Percentiles rank a stretch among this genome's conserved stretches.
Conservation (phyloP, 352 stramenopile species). For the Phytophthora pluvialis region DNA sequence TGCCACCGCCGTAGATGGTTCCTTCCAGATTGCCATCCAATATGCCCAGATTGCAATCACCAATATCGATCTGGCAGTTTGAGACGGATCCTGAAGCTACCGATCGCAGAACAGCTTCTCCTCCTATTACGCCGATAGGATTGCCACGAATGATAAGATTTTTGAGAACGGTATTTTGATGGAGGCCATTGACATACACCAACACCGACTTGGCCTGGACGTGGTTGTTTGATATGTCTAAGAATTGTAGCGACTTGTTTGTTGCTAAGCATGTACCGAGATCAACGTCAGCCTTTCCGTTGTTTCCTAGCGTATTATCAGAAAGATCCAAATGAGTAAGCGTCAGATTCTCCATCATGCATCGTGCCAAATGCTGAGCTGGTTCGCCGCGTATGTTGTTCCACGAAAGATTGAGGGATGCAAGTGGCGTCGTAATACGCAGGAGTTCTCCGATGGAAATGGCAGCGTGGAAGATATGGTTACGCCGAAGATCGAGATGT, state of each 20-base stretch:
- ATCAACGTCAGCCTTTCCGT: constrained; percentile 66
- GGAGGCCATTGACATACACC: constrained; percentile 66
- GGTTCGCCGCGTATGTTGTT: constrained; percentile 79
- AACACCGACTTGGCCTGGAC: constrained; percentile 65
- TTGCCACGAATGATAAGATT: constrained; percentile 68
- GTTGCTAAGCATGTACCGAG: constrained; percentile 64
- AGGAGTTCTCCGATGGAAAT: constrained; percentile 65
- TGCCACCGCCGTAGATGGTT: constrained; percentile 51
- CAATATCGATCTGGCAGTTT: constrained; percentile 67
- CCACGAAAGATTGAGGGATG: constrained; percentile 72
- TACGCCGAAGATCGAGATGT: constrained; percentile 62
- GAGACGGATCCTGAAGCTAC: constrained; percentile 52
- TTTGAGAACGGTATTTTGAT: constrained; percentile 63
- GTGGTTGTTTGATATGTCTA: constrained; percentile 78
- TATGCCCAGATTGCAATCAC: constrained; percentile 73
- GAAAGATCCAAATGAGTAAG: constrained; percentile 70
- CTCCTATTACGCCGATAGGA: constrained; percentile 65
- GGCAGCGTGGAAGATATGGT: constrained; percentile 72
- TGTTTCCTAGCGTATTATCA: constrained; percentile 77
- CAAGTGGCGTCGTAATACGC: constrained; percentile 62
- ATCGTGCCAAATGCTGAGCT: constrained; percentile 62
- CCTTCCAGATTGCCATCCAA: constrained; percentile 53
- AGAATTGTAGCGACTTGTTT: constrained; percentile 64
- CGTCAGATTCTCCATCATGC: constrained; percentile 78
- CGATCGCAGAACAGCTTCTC: constrained; percentile 63